Evolutionary conservation across 1,139 yeast species (phyloP), one percentile per base, ranked within the genome.

Genomic region (Suhomyces wounanorum): DNA sequence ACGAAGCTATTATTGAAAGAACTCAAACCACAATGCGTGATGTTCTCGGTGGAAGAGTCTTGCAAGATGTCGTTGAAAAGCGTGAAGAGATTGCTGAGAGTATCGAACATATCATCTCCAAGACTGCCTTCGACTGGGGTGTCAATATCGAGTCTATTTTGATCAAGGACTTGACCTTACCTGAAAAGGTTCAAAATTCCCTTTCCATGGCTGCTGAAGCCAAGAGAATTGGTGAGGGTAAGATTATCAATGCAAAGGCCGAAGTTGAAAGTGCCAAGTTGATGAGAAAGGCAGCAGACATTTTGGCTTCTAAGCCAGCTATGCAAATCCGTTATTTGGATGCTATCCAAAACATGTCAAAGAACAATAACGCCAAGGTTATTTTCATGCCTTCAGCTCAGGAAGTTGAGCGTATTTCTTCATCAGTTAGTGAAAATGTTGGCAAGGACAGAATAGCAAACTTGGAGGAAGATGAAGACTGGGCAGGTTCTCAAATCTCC

Each of bases 251-350:
- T 56, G 91, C 91, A 37, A 80, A 80, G 65, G 90, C 90, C 18
- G 91, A 86, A 69, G 90, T 85, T 49, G 91, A 86, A 66, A 75
- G 84, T 62, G 90, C 91, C 51, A 85, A 84, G 66, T 77, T 85
- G 59, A 85, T 86, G 90, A 78, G 92, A 71, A 83, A 84, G 68
- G 90, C 91, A 28, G 89, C 91, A 45, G 90, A 86, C 66, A 85
- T 86, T 51, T 77, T 86, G 63, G 87, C 89, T 35, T 83, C 89
- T 40, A 84, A 84, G 59, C 84, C 90, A 6, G 92, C 91, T 35
- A 84, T 86, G 89, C 91, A 86, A 72, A 86, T 86, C 63, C 74
- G 92, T 66, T 86, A 86, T 65, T 77, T 86, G 66, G 92, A 86
- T 61, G 91, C 91, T n/a, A 83, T 86, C 82, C 89, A 85, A 67